Percentiles rank a stretch among this genome's conserved stretches.
Evolutionary conservation across 768 basidiomycete species (phyloP).

Genomic region (Macrolepiota dolichaula): DNA sequence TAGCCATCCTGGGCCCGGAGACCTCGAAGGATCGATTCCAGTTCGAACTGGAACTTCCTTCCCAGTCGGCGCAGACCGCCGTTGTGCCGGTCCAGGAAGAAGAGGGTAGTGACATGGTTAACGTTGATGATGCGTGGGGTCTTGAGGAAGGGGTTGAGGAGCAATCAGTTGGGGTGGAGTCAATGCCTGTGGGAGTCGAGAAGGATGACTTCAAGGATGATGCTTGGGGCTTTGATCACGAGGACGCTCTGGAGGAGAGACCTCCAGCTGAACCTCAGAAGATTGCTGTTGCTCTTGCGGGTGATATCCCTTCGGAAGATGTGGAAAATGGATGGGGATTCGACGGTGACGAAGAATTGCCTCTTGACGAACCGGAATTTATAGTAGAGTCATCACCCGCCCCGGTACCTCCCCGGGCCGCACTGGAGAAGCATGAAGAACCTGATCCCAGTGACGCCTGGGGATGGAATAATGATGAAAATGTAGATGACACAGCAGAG

Average conservation of each 20-base stretch:
- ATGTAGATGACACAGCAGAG: slow-evolving; percentile 21
- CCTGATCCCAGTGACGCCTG: slow-evolving; percentile 60
- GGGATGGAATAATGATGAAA: slow-evolving; percentile 71
- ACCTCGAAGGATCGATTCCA: slow-evolving; percentile 37
- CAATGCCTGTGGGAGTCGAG: slow-evolving; percentile 1
- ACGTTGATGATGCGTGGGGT: slow-evolving; percentile 34
- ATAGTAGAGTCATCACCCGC: slow-evolving; percentile 7
- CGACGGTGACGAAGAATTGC: slow-evolving; percentile 42
- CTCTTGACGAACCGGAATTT: slow-evolving; percentile 18
- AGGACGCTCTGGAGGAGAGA: slow-evolving; percentile 7
- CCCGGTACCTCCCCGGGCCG: not conserved
- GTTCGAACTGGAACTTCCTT: slow-evolving; percentile 32
- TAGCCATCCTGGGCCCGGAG: slow-evolving; percentile 44
- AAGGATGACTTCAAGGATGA: slow-evolving; percentile 29
- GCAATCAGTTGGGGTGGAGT: slow-evolving; percentile 16
- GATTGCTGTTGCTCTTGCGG: slow-evolving; percentile 16
- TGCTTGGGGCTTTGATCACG: slow-evolving; percentile 53
- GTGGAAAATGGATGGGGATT: slow-evolving; percentile 50
- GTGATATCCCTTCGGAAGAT: slow-evolving; percentile 23
- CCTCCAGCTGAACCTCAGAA: not conserved
- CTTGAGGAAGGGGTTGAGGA: slow-evolving; percentile 19
- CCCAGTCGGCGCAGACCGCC: slow-evolving; percentile 25
- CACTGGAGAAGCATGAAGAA: slow-evolving; percentile 24
- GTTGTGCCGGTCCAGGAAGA: slow-evolving; percentile 29
- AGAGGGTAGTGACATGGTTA: slow-evolving; percentile 25